Base-by-base conservation (phyloP, 2,329 filamentous ascomycete species). In the Podosphaera leucotricha region DNA sequence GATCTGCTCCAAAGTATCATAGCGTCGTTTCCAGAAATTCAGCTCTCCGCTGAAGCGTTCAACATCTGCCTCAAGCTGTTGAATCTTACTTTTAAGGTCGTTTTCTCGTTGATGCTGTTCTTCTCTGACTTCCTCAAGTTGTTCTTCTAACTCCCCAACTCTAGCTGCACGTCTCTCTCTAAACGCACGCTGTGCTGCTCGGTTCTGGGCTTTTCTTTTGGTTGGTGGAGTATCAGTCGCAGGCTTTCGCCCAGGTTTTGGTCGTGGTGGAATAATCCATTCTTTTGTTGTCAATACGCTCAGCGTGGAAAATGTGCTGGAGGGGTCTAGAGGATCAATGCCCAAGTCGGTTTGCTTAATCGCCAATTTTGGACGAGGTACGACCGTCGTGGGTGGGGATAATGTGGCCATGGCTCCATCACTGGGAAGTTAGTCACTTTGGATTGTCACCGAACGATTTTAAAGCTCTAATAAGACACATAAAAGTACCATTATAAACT, bases 191-290 rank as follows among this genome's bases (percentile, higher is more conserved):
- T 95, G 87, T 2, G 87, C 87, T 40, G 83, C 81, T 47, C 90
- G 73, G 60, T 95, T 95, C 64, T 95, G 90, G 1, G 83, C 81
- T 66, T 94, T 92, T 51, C 90, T 75, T 64, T 92, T 92, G 38
- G 85, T 92, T 1, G 82, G 81, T 13, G 86, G 85, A 43, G 86
- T 92, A 57, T 94, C 86, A 30, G 83, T 92, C 40, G 84, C 83
- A 2, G 87, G 86, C 67, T 95, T 95, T 53, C 87, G 76, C 41
- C 87, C 87, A 19, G 90, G 87, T 66, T 86, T 87, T 40, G 82
- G 82, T 48, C 82, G 71, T 22, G 82, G 82, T 20, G 82, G 82
- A 38, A 90, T 76, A 20, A 87, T 70, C 82, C 82, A 90, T 72
- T 87, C 80, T 60, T 77, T 86, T 54, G 72, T 80, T 30, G 81